phyloP scores from a whole-genome alignment of 495 filamentous ascomycete genomes.

The Hypoxylon crocopeplum region DNA sequence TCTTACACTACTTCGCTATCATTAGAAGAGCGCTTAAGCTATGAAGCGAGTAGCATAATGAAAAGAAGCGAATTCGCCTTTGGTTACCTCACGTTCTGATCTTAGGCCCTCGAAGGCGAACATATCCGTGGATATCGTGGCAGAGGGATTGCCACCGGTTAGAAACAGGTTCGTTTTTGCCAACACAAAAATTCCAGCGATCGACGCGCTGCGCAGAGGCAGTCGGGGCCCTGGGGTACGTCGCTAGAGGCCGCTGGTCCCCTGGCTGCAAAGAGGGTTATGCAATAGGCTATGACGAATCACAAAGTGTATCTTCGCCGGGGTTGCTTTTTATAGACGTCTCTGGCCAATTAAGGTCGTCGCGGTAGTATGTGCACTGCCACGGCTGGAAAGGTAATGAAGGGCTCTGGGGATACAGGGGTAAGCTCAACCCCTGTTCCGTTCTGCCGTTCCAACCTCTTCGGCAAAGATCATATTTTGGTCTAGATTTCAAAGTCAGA shows the following conservation, averaged over 20 bases:
- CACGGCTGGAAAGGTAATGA: constrained; percentile 18
- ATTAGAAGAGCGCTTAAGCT: constrained; percentile 17
- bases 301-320: constrained; percentile 31
- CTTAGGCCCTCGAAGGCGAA: constrained; percentile 11
- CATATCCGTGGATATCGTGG: constrained; percentile 1
- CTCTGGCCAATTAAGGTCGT: constrained; percentile 37
- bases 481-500: constrained; percentile 23
- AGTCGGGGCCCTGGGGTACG: constrained; percentile 13
- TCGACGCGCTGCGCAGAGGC: constrained; percentile 19
- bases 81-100: constrained; percentile 12
- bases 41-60: not conserved
- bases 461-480: constrained; percentile 14
- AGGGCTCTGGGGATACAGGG: constrained; percentile 14
- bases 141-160: constrained; percentile 30
- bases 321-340: constrained; percentile 39
- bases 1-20: constrained; percentile 29
- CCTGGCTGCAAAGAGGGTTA: constrained; percentile 4
- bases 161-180: constrained; percentile 23
- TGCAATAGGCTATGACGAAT: constrained; percentile 33
- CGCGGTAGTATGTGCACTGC: constrained; percentile 26
- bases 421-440: constrained; percentile 11
- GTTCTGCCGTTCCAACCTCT: not conserved
- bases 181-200: constrained; percentile 18
- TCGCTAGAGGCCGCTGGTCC: constrained; percentile 15
- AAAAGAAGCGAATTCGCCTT: not conserved